A percentile compares a stretch with the other conserved stretches of the same genome.
Conservation (phyloP, 768 basidiomycete species). For the Pholiota microspora region DNA sequence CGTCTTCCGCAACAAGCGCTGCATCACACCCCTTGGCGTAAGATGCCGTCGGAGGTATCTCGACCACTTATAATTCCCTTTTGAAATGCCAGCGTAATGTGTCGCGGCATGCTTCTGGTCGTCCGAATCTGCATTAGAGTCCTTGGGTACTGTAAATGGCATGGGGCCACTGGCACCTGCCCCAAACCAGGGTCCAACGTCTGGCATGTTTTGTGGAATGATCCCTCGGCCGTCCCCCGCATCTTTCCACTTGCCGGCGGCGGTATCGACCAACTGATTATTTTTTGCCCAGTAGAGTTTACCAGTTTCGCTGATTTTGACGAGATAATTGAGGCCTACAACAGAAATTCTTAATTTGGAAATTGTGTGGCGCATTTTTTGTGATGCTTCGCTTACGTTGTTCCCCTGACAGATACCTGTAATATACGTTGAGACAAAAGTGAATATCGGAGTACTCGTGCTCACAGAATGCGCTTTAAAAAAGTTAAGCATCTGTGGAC, state of each 20-base stretch:
- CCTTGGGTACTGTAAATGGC: conserved; percentile 10
- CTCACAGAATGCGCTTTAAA: conserved; percentile 42
- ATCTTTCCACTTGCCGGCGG: conserved; percentile 62
- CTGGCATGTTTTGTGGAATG: conserved; percentile 35
- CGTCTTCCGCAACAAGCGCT: conserved; percentile 56
- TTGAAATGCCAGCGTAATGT: conserved; percentile 37
- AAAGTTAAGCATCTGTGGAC: neutral
- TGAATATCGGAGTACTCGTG: too few species aligned
- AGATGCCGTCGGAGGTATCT: conserved; percentile 41
- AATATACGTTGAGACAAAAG: neutral
- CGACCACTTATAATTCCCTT: conserved; percentile 34
- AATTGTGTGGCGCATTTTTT: neutral
- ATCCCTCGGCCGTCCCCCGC: conserved; percentile 55
- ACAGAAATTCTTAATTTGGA: neutral
- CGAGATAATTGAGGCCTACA: conserved; percentile 64
- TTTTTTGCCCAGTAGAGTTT: conserved; percentile 58
- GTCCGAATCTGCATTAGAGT: conserved; percentile 8
- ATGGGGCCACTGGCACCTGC: neutral
- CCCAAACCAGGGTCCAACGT: conserved; percentile 12
- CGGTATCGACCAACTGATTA: conserved; percentile 57
- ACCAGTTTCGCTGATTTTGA: conserved; percentile 52
- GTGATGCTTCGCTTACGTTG: conserved; percentile 37
- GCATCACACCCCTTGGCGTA: conserved; percentile 48
- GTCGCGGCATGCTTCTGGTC: conserved; percentile 32
- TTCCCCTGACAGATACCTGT: conserved; percentile 56